phyloP scores from a whole-genome alignment of 495 filamentous ascomycete species.

The Podospora pseudocomata region DNA sequence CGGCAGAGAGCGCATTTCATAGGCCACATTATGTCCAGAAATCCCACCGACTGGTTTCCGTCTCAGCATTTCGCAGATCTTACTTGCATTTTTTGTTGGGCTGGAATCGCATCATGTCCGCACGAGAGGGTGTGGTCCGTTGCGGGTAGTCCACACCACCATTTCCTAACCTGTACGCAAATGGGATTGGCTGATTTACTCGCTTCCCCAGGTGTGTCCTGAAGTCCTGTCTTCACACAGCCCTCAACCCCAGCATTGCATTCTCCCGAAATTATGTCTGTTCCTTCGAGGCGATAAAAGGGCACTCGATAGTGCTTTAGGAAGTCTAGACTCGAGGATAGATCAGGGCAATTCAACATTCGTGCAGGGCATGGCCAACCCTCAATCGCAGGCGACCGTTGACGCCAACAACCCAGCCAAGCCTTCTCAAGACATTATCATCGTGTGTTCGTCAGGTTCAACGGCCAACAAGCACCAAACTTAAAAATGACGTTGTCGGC shows the following conservation, averaged over 20 bases:
- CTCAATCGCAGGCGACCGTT: not conserved
- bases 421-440: not conserved
- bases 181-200: conserved; percentile 13
- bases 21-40: not conserved
- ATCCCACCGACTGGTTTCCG: conserved; percentile 8
- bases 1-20: too few species aligned
- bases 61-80: conserved; percentile 14
- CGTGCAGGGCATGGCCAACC: not conserved
- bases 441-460: not conserved
- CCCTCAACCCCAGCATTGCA: not conserved
- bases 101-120: conserved; percentile 5
- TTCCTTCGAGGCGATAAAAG: not conserved
- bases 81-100: conserved; percentile 3
- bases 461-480: not conserved
- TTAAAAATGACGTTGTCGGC: not conserved
- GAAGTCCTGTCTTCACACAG: not conserved
- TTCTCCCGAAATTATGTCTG: not conserved
- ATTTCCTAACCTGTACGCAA: not conserved
- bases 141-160: conserved; percentile 15
- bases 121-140: conserved; percentile 18
- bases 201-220: not conserved
- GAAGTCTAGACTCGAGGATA: not conserved
- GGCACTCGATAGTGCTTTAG: not conserved
- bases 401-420: not conserved
- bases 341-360: not conserved